Evolutionary conservation across 2,329 filamentous ascomycete species (phyloP).

Genomic region (Clonostachys solani): DNA sequence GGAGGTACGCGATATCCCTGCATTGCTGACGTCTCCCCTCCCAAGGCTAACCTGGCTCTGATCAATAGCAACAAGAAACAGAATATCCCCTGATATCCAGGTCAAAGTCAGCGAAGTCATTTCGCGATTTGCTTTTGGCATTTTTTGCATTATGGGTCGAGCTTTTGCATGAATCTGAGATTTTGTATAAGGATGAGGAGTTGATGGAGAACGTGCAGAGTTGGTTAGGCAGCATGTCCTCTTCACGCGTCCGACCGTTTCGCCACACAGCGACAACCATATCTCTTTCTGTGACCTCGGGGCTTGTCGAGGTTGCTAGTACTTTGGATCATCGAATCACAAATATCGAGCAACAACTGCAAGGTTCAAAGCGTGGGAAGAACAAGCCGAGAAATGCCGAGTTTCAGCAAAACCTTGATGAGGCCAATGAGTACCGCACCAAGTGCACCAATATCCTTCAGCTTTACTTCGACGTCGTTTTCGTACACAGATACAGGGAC

Average conservation of each 20-base stretch:
- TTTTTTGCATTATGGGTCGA: slow-evolving; percentile 78
- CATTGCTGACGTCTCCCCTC: slow-evolving; percentile 1
- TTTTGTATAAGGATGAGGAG: slow-evolving; percentile 71
- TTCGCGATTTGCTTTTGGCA: slow-evolving; percentile 70
- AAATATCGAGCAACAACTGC: slow-evolving; percentile 72
- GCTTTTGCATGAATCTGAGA: slow-evolving; percentile 75
- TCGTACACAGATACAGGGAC: slow-evolving; percentile 93
- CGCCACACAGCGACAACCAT: slow-evolving; percentile 90
- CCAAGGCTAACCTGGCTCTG: background rate
- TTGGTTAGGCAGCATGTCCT: slow-evolving; percentile 90
- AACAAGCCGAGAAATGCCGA: slow-evolving; percentile 77
- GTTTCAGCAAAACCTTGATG: slow-evolving; percentile 67
- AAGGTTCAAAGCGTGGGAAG: slow-evolving; percentile 66
- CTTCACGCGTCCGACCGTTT: slow-evolving; percentile 81
- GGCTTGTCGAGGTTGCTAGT: slow-evolving; percentile 69
- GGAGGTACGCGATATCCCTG: slow-evolving; percentile 45
- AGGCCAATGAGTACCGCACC: slow-evolving; percentile 66
- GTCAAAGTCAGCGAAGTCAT: slow-evolving; percentile 69
- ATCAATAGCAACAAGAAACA: slow-evolving; percentile 63
- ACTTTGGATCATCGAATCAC: slow-evolving; percentile 69
- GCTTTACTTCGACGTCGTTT: slow-evolving; percentile 88
- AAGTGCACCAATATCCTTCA: slow-evolving; percentile 64
- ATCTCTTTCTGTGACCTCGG: slow-evolving; percentile 72
- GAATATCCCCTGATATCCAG: slow-evolving; percentile 91
- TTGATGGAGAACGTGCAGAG: slow-evolving; percentile 85